phyloP scores from a whole-genome alignment of 352 stramenopile species.

The Plasmopara muralis region DNA sequence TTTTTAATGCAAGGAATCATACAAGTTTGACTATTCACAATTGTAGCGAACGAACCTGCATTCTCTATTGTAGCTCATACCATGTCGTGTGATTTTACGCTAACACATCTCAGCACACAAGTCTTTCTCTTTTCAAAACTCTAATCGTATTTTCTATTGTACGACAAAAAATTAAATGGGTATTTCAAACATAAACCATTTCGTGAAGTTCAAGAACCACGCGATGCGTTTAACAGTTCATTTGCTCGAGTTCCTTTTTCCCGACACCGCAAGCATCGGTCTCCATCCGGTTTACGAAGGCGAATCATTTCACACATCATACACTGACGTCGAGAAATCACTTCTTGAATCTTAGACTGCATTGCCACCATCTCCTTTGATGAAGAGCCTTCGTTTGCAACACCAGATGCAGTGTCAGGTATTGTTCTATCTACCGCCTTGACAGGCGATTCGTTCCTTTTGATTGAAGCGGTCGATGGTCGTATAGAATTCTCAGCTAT shows the following conservation, averaged over 20 bases:
- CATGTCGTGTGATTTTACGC: no score
- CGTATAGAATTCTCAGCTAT: neutral
- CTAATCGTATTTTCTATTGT: neutral
- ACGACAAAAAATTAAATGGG: neutral
- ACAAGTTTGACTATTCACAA: neutral
- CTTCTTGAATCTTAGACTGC: slow-evolving; percentile 6
- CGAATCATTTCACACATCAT: slow-evolving; percentile 46
- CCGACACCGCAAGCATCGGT: slow-evolving; percentile 32
- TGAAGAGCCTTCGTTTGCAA: neutral
- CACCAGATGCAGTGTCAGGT: neutral
- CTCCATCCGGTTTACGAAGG: slow-evolving; percentile 32
- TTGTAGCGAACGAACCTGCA: neutral
- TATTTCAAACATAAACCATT: neutral
- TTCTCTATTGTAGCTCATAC: no score
- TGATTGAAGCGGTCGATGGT: slow-evolving; percentile 1
- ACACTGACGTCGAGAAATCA: slow-evolving; percentile 15
- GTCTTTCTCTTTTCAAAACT: neutral
- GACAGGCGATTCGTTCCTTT: neutral
- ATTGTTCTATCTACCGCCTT: slow-evolving; percentile 1
- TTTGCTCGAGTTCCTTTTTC: slow-evolving; percentile 15
- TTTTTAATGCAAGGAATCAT: no score
- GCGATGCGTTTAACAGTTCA: neutral
- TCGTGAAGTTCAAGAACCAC: slow-evolving; percentile 5
- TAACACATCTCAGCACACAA: neutral
- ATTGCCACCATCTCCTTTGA: slow-evolving; percentile 3